A percentile compares a stretch with the other conserved stretches of the same genome.
These are phyloP conservation scores for Friedmanniomyces endolithicus DNA, from an alignment of 495 filamentous ascomycete species.

Conservation along the genomic window DNA sequence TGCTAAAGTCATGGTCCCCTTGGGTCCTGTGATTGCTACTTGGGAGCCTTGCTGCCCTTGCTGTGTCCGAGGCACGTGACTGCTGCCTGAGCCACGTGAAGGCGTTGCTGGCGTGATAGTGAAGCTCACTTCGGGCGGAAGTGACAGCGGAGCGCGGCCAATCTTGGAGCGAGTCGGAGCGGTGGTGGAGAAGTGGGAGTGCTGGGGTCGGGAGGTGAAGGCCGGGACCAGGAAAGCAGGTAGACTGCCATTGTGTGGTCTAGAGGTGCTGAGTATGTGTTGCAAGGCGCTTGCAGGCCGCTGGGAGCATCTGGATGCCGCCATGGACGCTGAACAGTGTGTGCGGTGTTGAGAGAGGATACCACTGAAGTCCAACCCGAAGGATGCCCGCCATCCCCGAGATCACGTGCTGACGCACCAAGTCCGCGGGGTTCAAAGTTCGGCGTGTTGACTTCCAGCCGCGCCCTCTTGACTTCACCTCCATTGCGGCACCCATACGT, in stretches of 20 bases:
- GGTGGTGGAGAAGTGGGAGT: constrained; percentile 59
- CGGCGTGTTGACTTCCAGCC: not conserved
- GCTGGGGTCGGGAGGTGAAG: constrained; percentile 36
- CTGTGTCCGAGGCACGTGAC: constrained; percentile 35
- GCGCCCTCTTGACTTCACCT: not conserved
- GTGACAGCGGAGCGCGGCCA: constrained; percentile 64
- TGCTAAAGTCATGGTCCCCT: constrained; percentile 59
- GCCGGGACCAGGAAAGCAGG: constrained; percentile 66
- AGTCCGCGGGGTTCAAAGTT: not conserved
- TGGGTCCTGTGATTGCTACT: constrained; percentile 60
- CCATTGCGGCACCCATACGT: too few species aligned
- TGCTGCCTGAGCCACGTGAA: constrained; percentile 36
- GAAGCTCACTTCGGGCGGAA: constrained; percentile 73
- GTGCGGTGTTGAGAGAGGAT: not conserved
- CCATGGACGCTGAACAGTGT: not conserved
- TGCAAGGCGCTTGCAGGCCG: constrained; percentile 1
- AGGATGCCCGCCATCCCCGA: too few species aligned
- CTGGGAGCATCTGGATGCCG: not conserved
- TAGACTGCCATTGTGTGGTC: constrained; percentile 33
- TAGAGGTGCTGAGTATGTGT: not conserved
- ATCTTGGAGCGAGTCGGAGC: constrained; percentile 60
- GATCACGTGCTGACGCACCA: not conserved
- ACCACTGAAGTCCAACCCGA: too few species aligned
- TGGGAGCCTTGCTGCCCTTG: constrained; percentile 44
- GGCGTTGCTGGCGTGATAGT: constrained; percentile 43